Base-by-base conservation (phyloP, 495 filamentous ascomycete species). In the Thozetella sp. region DNA sequence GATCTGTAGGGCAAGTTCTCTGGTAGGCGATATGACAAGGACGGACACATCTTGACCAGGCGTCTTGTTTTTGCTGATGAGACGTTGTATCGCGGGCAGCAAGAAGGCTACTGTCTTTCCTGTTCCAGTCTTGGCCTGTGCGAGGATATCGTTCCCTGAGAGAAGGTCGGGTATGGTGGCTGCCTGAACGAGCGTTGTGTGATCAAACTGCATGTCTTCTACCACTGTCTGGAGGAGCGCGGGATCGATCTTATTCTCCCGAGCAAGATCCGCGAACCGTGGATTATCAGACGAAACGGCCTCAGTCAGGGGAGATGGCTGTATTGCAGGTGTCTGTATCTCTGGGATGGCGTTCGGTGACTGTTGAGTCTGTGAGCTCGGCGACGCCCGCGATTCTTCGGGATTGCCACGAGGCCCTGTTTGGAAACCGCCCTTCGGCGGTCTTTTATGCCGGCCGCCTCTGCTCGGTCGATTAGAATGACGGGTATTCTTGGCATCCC, bases 51-150 rank as follows among this genome's bases (percentile, higher is more conserved):
- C 83, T 22, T 53, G 52, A 1, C 57, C 58, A 2, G 40, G 26
- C 2, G 12, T 27, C 23, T 58, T 27, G 1, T 70, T 62, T 25
- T 60, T 66, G 63, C 66, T 68, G 46, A 89, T 73, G 48, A 90
- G 80, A 27, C 78, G 86, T 61, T 90, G 85, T 45, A 90, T 69
- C n/a, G 86, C 82, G 25, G 87, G 87, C 11, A 89, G 63, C 20
- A 90, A 76, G 69, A 90, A 90, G 20, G 84, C 87, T 46, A 89
- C 67, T 0, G 86, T 90, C 71, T 90, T 90, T 54, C 87, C 87
- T 4, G 87, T 90, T 57, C 87, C 87, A 46, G 87, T 89, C 67
- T 88, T 88, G 51, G 87, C 87, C 70, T 89, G 87, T 22, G 84
- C 87, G 25, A 80, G 60, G 54, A 69, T 59, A 63, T 78, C 75